Conservation (phyloP, 140 eudicot species). For the Flaveria floridana region DNA sequence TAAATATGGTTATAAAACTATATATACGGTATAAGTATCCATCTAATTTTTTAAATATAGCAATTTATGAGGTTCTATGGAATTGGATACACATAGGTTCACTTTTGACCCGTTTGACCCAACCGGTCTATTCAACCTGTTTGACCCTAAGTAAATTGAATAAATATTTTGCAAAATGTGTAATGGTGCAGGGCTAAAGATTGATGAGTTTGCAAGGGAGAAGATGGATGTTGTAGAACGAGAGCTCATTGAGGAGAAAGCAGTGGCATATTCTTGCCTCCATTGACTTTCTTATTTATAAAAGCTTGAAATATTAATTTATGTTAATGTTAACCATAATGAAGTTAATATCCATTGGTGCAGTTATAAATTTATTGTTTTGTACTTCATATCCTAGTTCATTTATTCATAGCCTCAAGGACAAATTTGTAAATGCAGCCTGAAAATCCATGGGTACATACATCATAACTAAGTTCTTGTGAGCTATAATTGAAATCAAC, state of each 20-base stretch:
- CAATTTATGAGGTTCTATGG: too few relatives aligned
- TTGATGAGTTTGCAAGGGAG: conserved; percentile 63
- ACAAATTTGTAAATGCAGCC: neutral
- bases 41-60: neutral
- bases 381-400: conserved; percentile 1
- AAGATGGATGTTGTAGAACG: conserved; percentile 62
- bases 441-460: neutral
- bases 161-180: conserved; percentile 9
- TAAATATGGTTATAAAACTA: neutral
- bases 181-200: conserved; percentile 56
- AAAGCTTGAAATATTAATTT: neutral
- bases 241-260: conserved; percentile 72
- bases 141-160: neutral
- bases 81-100: neutral
- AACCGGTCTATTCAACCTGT: too few relatives aligned
- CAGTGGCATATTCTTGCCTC: conserved; percentile 65
- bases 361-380: conserved; percentile 9
- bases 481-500: too few relatives aligned
- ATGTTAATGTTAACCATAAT: conserved; percentile 19
- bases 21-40: neutral
- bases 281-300: conserved; percentile 27
- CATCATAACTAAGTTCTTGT: neutral
- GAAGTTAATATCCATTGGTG: neutral
- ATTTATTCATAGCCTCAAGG: neutral
- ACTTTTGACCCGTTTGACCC: neutral